These are phyloP conservation scores for Gamarada debralockiae DNA, from an alignment of 495 filamentous ascomycete species.

Conservation along the genomic window DNA sequence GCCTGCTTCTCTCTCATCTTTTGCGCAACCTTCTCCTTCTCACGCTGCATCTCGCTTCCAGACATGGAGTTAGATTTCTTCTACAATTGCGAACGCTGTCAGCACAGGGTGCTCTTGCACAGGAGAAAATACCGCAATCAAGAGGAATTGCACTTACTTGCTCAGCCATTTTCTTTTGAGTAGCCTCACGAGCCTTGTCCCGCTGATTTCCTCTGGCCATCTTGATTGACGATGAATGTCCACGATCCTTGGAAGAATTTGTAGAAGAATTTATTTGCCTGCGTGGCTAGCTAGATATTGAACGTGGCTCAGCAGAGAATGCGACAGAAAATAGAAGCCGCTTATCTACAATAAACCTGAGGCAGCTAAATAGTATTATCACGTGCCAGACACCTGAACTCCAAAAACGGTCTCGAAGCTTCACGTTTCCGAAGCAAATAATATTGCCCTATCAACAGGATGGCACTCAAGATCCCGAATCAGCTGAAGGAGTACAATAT, in stretches of 20 bases:
- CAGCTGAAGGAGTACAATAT: no score
- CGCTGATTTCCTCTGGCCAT: slow-evolving; percentile 96
- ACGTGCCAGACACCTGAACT: no score
- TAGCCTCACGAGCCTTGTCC: slow-evolving; percentile 82
- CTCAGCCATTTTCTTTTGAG: slow-evolving; percentile 57
- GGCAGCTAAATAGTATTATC: no score
- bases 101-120: slow-evolving; percentile 10
- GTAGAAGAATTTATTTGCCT: slow-evolving; percentile 5
- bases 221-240: slow-evolving; percentile 26
- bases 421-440: background rate
- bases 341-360: no score
- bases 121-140: background rate
- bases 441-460: no score
- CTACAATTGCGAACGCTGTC: slow-evolving; percentile 40
- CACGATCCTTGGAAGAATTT: slow-evolving; percentile 3
- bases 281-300: slow-evolving; percentile 2
- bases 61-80: slow-evolving; percentile 54
- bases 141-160: slow-evolving; percentile 11
- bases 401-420: background rate
- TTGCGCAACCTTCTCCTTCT: slow-evolving; percentile 71
- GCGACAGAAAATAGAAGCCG: no score
- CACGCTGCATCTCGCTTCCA: slow-evolving; percentile 65
- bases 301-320: background rate
- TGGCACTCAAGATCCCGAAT: no score
- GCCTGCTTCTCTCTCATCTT: slow-evolving; percentile 92